Evolutionary conservation across 2,329 filamentous ascomycete genomes (phyloP), one percentile per base, ranked within the genome.

Genomic region (Arthrobotrys conoides): DNA sequence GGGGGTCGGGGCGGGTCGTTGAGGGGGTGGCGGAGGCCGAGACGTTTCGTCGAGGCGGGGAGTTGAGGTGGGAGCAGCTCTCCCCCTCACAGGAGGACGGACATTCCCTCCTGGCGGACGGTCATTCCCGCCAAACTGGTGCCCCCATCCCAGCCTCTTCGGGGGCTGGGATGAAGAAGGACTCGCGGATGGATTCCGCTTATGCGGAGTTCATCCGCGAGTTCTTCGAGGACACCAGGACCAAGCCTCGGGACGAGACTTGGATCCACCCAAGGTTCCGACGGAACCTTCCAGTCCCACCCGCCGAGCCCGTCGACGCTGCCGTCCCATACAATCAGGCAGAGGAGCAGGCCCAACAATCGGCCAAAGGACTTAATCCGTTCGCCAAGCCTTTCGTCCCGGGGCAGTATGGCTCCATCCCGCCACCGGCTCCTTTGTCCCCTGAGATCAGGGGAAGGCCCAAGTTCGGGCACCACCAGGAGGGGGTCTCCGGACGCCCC

Each of bases 151-250:
- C 49, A 33, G 12, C 20, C 22, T 55, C 33, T 18, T 12, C 33
- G 33, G 10, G 18, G 27, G 14, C 16, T 22, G 27, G 30, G 24
- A 24, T 55, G n/a, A 22, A 38, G 53, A 22, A 59, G 30, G 12
- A 22, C 41, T 10, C 41, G 41, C 16, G 41, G 41, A 27, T 57
- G 9, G 30, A 57, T 30, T 22, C 53, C 18, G 30, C 9, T 16
- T 36, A 36, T 20, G 14, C n/a, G 30, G 30, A 57, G 6, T 57
- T 57, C 20, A 38, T 22, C 14, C 20, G 33, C 9, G n/a, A 59
- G n/a, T 59, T 59, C 33, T 59, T 59, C 30, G n/a, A 33, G 8
- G 51, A 55, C 24, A 55, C 51, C 22, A 14, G 51, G n/a, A 55
- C 51, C 16, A 55, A 55, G 27, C 51, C 51, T 33, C 51, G 51